Conservation (phyloP, 495 filamentous ascomycete genomes). For the Rhypophila decipiens region DNA sequence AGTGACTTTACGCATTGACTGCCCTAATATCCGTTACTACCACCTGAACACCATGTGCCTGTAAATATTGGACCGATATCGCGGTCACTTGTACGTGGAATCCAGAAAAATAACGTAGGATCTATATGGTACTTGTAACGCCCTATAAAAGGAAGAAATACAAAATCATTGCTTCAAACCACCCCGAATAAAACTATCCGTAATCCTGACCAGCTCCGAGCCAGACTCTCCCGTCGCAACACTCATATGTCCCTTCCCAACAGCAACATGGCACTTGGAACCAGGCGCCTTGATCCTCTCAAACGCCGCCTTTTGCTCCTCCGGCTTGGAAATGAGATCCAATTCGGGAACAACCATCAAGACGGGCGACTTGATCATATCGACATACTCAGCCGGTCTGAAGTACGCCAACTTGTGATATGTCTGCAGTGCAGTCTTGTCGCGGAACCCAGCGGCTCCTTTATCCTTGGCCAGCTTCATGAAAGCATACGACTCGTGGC, state of each 20-base stretch:
- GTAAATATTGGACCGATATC: too few species aligned
- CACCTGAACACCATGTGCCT: too few species aligned
- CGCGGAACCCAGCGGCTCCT: slow-evolving; percentile 3
- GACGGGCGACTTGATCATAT: slow-evolving; percentile 8
- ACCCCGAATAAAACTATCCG: background rate
- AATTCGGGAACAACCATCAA: slow-evolving; percentile 18
- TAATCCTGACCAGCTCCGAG: slow-evolving; percentile 1
- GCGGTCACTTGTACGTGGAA: too few species aligned
- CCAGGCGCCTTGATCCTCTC: slow-evolving; percentile 8
- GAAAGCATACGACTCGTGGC: slow-evolving; percentile 6
- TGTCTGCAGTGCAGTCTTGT: slow-evolving; percentile 12
- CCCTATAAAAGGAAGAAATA: too few species aligned
- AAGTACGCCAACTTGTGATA: slow-evolving; percentile 16
- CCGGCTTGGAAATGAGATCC: slow-evolving; percentile 17
- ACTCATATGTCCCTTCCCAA: slow-evolving; percentile 21
- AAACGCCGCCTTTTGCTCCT: slow-evolving; percentile 11
- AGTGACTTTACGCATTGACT: too few species aligned
- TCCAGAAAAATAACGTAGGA: too few species aligned
- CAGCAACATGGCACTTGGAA: slow-evolving; percentile 7
- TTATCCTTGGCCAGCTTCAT: slow-evolving; percentile 5
- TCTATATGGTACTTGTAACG: too few species aligned
- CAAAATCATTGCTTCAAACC: too few species aligned
- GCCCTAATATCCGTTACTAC: too few species aligned
- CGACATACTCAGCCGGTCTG: slow-evolving; percentile 8
- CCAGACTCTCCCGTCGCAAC: slow-evolving; percentile 14